These are phyloP conservation scores for Hypoxylon sp. DNA, from an alignment of 2,329 filamentous ascomycete genomes.

Conservation along the genomic window DNA sequence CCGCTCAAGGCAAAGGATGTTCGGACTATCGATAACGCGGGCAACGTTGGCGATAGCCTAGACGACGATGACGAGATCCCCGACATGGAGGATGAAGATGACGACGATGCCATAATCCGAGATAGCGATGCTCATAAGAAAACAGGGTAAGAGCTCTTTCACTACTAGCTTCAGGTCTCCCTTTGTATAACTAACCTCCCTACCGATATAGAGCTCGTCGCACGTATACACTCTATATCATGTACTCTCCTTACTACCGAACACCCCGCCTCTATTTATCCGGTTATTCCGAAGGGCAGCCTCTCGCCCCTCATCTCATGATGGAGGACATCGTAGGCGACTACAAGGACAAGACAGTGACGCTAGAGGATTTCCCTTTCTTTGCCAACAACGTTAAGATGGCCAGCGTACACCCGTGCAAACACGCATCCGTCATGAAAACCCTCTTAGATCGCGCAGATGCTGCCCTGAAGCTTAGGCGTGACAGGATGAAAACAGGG, in stretches of 20 bases:
- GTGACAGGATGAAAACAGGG: slow-evolving; percentile 79
- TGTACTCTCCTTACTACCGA: slow-evolving; percentile 96
- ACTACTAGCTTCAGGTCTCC: not conserved
- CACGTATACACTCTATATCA: slow-evolving; percentile 98
- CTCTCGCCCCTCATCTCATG: slow-evolving; percentile 85
- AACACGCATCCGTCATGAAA: slow-evolving; percentile 98
- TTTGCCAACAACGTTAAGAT: slow-evolving; percentile 93
- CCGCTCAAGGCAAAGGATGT: slow-evolving; percentile 84
- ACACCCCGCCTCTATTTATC: slow-evolving; percentile 96
- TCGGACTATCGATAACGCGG: slow-evolving; percentile 87
- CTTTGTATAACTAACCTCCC: slow-evolving; percentile 34
- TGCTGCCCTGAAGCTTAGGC: slow-evolving; percentile 87
- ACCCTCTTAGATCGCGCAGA: slow-evolving; percentile 94
- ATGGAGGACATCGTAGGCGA: slow-evolving; percentile 97
- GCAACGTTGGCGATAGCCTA: slow-evolving; percentile 81
- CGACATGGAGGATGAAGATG: slow-evolving; percentile 97
- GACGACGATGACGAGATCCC: slow-evolving; percentile 87
- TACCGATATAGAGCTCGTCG: slow-evolving; percentile 74
- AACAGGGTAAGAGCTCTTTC: slow-evolving; percentile 56
- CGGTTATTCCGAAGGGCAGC: slow-evolving; percentile 86
- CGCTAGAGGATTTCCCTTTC: slow-evolving; percentile 96
- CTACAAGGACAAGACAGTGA: slow-evolving; percentile 99
- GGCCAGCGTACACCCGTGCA: slow-evolving; percentile 96
- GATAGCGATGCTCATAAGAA: slow-evolving; percentile 68
- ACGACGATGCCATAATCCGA: slow-evolving; percentile 95